These are phyloP conservation scores for Aspergillus fijiensis DNA, from an alignment of 2,329 filamentous ascomycete genomes.

Conservation along the genomic window DNA sequence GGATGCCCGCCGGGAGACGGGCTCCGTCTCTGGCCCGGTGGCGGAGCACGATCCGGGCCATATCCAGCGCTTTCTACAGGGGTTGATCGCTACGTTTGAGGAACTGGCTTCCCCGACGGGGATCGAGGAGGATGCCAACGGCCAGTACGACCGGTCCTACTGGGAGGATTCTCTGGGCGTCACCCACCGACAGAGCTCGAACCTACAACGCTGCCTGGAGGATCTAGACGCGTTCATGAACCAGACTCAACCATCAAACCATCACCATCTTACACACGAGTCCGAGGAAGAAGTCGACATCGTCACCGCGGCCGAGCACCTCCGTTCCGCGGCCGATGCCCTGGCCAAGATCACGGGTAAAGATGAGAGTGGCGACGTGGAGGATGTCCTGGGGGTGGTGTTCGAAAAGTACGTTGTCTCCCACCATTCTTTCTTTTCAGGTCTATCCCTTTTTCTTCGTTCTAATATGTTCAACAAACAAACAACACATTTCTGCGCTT, in stretches of 20 bases:
- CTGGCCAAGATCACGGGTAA: constrained; percentile 85
- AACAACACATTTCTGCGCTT: too few species aligned
- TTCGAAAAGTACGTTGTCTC: constrained; percentile 80
- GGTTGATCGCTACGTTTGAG: constrained; percentile 67
- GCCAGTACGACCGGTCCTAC: constrained; percentile 59
- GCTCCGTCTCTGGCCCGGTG: neutral
- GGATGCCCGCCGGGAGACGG: constrained; percentile 46
- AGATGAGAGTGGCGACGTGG: constrained; percentile 83
- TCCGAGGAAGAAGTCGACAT: constrained; percentile 61
- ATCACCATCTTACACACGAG: constrained; percentile 14
- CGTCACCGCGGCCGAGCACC: constrained; percentile 83
- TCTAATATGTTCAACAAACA: neutral
- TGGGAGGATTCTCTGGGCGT: constrained; percentile 85
- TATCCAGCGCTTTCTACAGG: constrained; percentile 66
- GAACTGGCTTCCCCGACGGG: constrained; percentile 42
- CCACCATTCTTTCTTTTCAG: neutral
- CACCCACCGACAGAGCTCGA: constrained; percentile 81
- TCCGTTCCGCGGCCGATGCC: constrained; percentile 75
- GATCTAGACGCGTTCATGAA: constrained; percentile 72
- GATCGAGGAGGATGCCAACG: constrained; percentile 33
- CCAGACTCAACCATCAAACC: constrained; percentile 54
- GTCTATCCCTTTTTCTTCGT: neutral
- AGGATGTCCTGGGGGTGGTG: constrained; percentile 92
- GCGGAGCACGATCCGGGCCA: constrained; percentile 58
- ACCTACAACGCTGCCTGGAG: constrained; percentile 69